A percentile compares a stretch with the other conserved stretches of the same genome.
Conservation (phyloP, 345 rosid species). For the Brassica incana region DNA sequence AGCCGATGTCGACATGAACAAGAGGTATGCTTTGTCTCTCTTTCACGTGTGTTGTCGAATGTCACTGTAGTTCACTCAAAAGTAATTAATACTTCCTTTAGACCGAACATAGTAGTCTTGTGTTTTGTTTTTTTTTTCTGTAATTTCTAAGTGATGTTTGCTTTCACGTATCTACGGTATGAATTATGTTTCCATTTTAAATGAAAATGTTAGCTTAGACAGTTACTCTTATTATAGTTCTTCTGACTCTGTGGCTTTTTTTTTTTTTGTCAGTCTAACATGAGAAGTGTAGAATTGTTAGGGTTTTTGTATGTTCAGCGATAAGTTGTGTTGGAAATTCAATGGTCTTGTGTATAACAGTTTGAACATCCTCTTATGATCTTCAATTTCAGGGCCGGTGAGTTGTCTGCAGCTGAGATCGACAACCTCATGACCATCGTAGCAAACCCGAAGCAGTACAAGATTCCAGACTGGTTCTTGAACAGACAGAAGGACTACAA, state of each 20-base stretch:
- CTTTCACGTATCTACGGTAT: neutral
- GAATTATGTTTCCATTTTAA: neutral
- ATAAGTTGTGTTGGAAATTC: neutral
- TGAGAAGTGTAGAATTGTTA: neutral
- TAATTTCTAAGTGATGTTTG: neutral
- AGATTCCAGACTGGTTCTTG: constrained; percentile 92
- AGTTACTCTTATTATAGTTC: neutral
- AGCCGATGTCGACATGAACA: constrained; percentile 96
- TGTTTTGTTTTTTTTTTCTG: neutral
- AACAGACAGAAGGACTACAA: constrained; percentile 94
- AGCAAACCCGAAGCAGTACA: constrained; percentile 87
- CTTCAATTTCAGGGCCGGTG: constrained; percentile 68
- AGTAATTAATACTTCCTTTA: neutral
- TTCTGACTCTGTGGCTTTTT: neutral
- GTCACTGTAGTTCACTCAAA: neutral
- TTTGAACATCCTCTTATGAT: neutral
- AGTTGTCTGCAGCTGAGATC: constrained; percentile 73
- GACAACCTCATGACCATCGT: constrained; percentile 84
- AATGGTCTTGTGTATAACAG: neutral
- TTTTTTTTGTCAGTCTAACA: neutral
- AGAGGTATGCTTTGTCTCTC: constrained; percentile 47
- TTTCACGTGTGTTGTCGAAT: neutral
- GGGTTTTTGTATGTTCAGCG: neutral
- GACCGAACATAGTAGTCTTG: neutral
- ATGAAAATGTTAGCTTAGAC: neutral